Evolutionary conservation across 2,329 filamentous ascomycete species (phyloP).

Genomic region (Annulohypoxylon truncatum): DNA sequence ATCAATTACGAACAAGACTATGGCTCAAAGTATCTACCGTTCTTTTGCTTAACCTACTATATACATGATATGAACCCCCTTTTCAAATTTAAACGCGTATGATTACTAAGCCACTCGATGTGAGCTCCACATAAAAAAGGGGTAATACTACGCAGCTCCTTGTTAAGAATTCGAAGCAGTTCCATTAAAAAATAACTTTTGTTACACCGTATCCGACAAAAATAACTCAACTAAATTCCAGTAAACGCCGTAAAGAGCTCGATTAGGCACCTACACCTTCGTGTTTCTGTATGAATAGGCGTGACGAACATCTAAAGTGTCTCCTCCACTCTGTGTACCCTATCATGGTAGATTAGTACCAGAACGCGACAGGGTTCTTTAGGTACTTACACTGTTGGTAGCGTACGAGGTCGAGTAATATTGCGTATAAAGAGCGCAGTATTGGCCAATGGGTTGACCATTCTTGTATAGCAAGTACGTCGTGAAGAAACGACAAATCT

Average conservation of each 20-base stretch:
- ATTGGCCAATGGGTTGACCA: slow-evolving; percentile 51
- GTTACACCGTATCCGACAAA: not conserved
- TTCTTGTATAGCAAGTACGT: slow-evolving; percentile 55
- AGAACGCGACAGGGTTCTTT: not conserved
- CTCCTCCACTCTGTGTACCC: slow-evolving; percentile 40
- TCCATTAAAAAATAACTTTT: too few species aligned
- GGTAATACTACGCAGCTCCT: too few species aligned
- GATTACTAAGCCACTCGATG: not conserved
- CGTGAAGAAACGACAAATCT: slow-evolving; percentile 52
- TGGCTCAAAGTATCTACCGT: too few species aligned
- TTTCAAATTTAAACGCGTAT: not conserved
- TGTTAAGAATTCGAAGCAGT: too few species aligned
- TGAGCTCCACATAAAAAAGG: too few species aligned
- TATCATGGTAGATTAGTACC: slow-evolving; percentile 6
- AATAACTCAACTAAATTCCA: not conserved
- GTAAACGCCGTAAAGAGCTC: too few species aligned
- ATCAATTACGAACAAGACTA: too few species aligned
- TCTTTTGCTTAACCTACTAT: too few species aligned
- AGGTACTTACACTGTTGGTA: slow-evolving; percentile 42
- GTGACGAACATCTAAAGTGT: slow-evolving; percentile 18
- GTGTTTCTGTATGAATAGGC: slow-evolving; percentile 28
- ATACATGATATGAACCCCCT: not conserved
- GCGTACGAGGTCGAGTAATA: slow-evolving; percentile 46
- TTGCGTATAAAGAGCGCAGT: slow-evolving; percentile 54
- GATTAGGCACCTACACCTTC: not conserved